Conservation (phyloP, 2,329 filamentous ascomycete species). For the Bipolaris cookei region DNA sequence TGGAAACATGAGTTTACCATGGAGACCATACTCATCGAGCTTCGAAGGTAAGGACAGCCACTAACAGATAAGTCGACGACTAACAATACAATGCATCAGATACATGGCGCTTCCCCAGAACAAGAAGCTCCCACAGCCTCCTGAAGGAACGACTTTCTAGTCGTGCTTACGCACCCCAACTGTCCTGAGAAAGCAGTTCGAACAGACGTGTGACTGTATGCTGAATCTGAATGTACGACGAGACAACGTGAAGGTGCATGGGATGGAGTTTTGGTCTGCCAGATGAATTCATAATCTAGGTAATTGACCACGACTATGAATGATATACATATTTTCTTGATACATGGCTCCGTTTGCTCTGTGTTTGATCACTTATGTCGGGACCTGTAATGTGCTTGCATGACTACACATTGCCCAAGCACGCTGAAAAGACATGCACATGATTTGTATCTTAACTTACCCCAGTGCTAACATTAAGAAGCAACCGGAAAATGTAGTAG, state of each 20-base stretch:
- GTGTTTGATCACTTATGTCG: background rate
- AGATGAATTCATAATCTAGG: constrained; percentile 16
- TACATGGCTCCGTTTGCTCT: background rate
- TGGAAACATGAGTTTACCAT: constrained; percentile 96
- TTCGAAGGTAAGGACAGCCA: constrained; percentile 68
- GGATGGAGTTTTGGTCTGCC: constrained; percentile 38
- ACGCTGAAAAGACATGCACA: background rate
- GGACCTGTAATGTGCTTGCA: background rate
- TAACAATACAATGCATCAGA: constrained; percentile 55
- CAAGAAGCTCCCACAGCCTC: constrained; percentile 94
- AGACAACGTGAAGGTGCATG: constrained; percentile 34
- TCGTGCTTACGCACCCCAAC: background rate
- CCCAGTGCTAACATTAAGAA: background rate
- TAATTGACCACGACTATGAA: constrained; percentile 19
- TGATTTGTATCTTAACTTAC: background rate
- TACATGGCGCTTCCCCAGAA: constrained; percentile 91
- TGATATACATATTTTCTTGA: constrained; percentile 5
- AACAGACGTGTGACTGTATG: background rate
- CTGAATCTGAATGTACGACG: constrained; percentile 10
- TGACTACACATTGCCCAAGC: background rate
- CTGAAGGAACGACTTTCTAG: constrained; percentile 75
- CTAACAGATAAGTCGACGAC: background rate
- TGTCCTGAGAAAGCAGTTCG: background rate
- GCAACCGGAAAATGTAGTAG: background rate
- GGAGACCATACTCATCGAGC: constrained; percentile 89